A percentile compares a stretch with the other conserved stretches of the same genome.
phyloP scores from a whole-genome alignment of 306 rosid genomes.

The Gillenia trifoliata region DNA sequence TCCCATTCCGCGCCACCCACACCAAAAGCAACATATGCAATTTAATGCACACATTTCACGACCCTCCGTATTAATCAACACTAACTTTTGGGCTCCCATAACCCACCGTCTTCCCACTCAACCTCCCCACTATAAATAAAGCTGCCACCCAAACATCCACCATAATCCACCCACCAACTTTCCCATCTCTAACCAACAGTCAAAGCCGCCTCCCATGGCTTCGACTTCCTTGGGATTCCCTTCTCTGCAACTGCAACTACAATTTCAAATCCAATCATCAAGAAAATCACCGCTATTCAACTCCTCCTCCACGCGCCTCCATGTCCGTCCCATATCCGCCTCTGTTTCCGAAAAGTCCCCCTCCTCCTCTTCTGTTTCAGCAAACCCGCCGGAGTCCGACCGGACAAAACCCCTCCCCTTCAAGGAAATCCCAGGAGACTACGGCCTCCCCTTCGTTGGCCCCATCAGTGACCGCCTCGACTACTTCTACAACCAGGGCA shows the following conservation, averaged over 20 bases:
- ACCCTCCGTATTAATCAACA: background rate
- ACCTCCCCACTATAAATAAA: background rate
- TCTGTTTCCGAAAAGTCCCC: slow-evolving; percentile 49
- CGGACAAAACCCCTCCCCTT: slow-evolving; percentile 34
- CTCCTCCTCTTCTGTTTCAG: slow-evolving; percentile 12
- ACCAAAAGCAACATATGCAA: background rate
- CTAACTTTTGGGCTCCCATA: too few species aligned
- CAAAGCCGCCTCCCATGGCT: slow-evolving; percentile 28
- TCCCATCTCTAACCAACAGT: background rate
- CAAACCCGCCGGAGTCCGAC: slow-evolving; percentile 3
- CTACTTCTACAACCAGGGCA: slow-evolving; percentile 76
- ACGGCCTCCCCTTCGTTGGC: slow-evolving; percentile 66
- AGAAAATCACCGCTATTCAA: background rate
- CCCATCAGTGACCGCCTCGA: slow-evolving; percentile 64
- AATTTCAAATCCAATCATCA: background rate
- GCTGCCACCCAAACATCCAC: background rate
- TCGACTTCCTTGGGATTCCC: slow-evolving; percentile 25
- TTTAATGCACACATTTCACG: background rate
- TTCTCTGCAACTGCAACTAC: slow-evolving; percentile 36
- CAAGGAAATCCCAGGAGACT: slow-evolving; percentile 65
- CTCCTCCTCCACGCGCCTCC: slow-evolving; percentile 1
- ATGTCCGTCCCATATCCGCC: slow-evolving; percentile 25
- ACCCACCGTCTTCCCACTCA: background rate
- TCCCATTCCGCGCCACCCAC: background rate
- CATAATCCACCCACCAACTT: background rate